A percentile compares a stretch with the other conserved stretches of the same genome.
Conservation (phyloP, 345 rosid genomes). For the Sisymbrium irio region DNA sequence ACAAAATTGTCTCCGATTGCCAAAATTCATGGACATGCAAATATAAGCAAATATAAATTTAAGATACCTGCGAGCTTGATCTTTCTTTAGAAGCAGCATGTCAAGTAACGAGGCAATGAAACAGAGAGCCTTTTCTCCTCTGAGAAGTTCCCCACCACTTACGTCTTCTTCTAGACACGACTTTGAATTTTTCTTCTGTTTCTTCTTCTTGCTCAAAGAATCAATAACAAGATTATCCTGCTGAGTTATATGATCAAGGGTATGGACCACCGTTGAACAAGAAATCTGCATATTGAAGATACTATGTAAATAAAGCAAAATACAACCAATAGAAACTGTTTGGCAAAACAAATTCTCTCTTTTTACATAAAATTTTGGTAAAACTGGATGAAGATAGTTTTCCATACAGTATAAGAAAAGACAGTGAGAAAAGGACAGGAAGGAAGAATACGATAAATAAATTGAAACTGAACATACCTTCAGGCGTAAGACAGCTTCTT, state of each 20-base stretch:
- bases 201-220: conserved; percentile 56
- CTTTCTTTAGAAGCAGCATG: conserved; percentile 72
- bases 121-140: conserved; percentile 45
- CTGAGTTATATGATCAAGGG: conserved; percentile 48
- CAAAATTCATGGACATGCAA: neutral
- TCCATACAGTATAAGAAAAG: neutral
- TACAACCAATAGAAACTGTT: conserved; percentile 10
- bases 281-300: conserved; percentile 52
- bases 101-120: conserved; percentile 75
- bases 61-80: conserved; percentile 64
- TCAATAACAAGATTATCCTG: conserved; percentile 37
- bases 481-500: conserved; percentile 70
- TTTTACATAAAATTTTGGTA: neutral
- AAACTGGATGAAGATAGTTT: conserved; percentile 3
- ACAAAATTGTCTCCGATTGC: conserved; percentile 9
- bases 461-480: conserved; percentile 47
- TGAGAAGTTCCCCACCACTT: conserved; percentile 30
- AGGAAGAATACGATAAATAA: neutral
- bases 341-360: neutral
- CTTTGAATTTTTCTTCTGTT: conserved; percentile 53
- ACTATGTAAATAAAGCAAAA: neutral
- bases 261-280: conserved; percentile 52
- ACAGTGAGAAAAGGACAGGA: neutral
- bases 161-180: conserved; percentile 31
- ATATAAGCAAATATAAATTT: conserved; percentile 10